Conservation (phyloP, 2,329 filamentous ascomycete genomes). For the Colletotrichum sp. region DNA sequence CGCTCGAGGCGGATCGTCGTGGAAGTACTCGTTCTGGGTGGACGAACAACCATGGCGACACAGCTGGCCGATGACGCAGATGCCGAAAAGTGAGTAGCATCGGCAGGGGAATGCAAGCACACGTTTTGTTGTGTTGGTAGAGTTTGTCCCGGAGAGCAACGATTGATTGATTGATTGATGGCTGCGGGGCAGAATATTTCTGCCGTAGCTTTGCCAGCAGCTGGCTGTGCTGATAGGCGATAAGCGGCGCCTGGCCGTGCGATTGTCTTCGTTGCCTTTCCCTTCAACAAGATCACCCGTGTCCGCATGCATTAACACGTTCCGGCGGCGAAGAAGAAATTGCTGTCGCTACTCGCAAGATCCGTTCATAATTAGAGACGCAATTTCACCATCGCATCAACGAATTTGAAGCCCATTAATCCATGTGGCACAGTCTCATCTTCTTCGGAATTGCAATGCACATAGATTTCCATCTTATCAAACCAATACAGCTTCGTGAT, state of each 20-base stretch:
- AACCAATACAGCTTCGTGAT: neutral
- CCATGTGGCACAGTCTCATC: neutral
- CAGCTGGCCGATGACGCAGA: neutral
- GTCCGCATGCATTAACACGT: neutral
- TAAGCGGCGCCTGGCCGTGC: neutral
- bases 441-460: neutral
- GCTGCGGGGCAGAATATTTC: neutral
- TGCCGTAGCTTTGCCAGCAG: neutral
- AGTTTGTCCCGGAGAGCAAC: neutral
- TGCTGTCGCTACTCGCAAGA: too few relatives aligned
- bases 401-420: neutral
- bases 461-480: neutral
- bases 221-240: neutral
- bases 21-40: neutral
- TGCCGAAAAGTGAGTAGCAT: neutral
- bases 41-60: neutral
- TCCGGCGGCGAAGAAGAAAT: neutral
- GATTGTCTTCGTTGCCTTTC: neutral
- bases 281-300: neutral
- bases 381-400: fast-evolving
- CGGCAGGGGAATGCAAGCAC: neutral
- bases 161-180: neutral
- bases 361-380: too few relatives aligned
- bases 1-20: neutral
- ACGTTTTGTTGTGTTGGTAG: neutral